Evolutionary conservation across 805 yeast species (phyloP).

Genomic region (Nakazawaea siamensis): DNA sequence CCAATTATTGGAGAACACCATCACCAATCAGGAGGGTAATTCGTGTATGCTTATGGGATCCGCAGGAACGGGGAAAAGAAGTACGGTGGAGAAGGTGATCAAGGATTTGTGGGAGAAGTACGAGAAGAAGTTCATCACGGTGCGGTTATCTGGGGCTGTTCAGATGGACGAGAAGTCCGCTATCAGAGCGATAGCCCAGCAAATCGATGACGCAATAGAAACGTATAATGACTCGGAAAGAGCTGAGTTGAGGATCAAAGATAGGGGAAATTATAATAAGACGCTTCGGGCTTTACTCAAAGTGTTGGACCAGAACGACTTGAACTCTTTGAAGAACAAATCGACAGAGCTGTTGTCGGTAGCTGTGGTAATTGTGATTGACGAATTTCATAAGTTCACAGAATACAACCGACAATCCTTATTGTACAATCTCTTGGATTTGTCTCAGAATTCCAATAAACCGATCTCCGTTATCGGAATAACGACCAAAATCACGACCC

Average conservation of each 20-base stretch:
- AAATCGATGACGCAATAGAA: constrained; percentile 43
- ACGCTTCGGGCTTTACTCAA: constrained; percentile 13
- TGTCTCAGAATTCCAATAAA: constrained; percentile 57
- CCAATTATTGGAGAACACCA: constrained; percentile 52
- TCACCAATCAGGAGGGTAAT: constrained; percentile 66
- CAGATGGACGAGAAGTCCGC: constrained; percentile 76
- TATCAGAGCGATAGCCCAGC: constrained; percentile 77
- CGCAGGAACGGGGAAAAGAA: constrained; percentile 67
- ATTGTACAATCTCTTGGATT: constrained; percentile 79
- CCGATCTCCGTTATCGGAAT: constrained; percentile 81
- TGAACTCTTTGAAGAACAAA: constrained; percentile 19
- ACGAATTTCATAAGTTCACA: constrained; percentile 79
- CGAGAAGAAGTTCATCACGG: constrained; percentile 47
- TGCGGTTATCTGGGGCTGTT: constrained; percentile 60
- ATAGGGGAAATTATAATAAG: constrained; percentile 7
- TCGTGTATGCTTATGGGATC: constrained; percentile 80
- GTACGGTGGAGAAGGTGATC: constrained; percentile 52
- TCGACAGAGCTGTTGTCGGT: constrained; percentile 21
- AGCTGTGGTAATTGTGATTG: constrained; percentile 71
- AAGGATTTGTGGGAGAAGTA: constrained; percentile 30
- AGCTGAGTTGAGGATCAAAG: constrained; percentile 10
- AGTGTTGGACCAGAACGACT: constrained; percentile 17
- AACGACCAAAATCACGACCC: constrained; percentile 63
- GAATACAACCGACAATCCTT: constrained; percentile 69
- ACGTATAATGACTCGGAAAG: constrained; percentile 4